Evolutionary conservation across 2,329 filamentous ascomycete genomes (phyloP), one percentile per base, ranked within the genome.

Genomic region (Fusarium pininemorale): DNA sequence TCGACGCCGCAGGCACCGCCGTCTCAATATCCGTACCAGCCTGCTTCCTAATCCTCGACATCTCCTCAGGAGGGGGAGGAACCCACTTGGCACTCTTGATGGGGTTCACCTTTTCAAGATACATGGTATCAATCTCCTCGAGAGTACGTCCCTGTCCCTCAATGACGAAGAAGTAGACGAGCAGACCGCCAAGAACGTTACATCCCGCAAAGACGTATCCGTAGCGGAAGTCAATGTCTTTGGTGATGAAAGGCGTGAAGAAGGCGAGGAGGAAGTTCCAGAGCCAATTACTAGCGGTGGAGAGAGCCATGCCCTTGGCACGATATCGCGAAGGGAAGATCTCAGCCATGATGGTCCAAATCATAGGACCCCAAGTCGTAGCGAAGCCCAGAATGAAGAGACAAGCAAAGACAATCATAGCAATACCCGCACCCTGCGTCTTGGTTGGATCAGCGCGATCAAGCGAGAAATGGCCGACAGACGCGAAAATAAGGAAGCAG

Each of bases 51-150:
- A 85, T 85, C 20, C 80, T 77, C 1, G 82, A 80, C 78, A 87
- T 85, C 68, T 85, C 81, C 63, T 86, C 84, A 0, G 84, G 82
- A 4, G 83, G 79, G 0, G 85, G 85, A 0, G 85, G 79, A 10
- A 82, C 74, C 88, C 88, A 93, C 70, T 87, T 83, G 51, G 84
- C 80, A 75, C 89, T 91, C 84, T 90, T 88, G 83, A 89, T 89
- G 0, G 92, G 91, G 73, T 84, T 88, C 24, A 94, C 90, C 32
- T 84, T 84, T 56, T 91, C 85, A 41, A 93, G 85, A 74, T 94
- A 95, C 91, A 93, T 93, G 54, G 90, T 92, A 77, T 96, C 93
- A 63, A 96, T 92, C 80, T 95, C 92, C 83, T 96, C 93, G 4
- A 96, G 86, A 0, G 90, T 91, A 11, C 92, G 88, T 59, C 91